Evolutionary conservation across 2,329 filamentous ascomycete species (phyloP), one percentile per base, ranked within the genome.

Genomic region (Ploettnerulaceae sp.): DNA sequence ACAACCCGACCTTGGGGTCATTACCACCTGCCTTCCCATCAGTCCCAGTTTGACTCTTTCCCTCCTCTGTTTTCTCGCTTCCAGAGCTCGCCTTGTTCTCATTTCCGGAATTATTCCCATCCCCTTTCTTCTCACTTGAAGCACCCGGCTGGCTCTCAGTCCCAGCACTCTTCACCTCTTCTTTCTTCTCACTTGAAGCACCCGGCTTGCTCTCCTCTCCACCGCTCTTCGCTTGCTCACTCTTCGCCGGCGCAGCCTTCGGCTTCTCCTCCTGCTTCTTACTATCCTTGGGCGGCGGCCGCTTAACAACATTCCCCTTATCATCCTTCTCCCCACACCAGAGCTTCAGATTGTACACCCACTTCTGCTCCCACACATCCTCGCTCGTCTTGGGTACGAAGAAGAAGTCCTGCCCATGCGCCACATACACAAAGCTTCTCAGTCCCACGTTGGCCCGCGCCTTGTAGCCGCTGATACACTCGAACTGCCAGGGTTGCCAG

Each of bases 381-480:
- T 56, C 53, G n/a, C 17, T 29, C 47, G 37, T 31, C 25, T 47
- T 34, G 0, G 49, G 46, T 11, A 40, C 43, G 8, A 56, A 52
- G 33, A 37, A 40, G 3, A 47, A 48, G 7, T 46, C 43, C 36
- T 53, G 45, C 12, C 52, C 49, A 25, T 54, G 47, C 11, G 43
- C 54, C 11, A 22, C 17, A 33, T 56, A 56, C 4, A 26, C 41
- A 7, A 56, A 40, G 5, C 29, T 47, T 8, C 54, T 40, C 8
- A 52, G 28, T 11, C 54, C 54, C 0, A 56, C 47, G n/a, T 51
- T 47, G 7, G 46, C 36, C 21, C 39, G 43, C 18, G 52, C 54
- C 11, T 47, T 31, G 15, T 54, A 52, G 1, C 42, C 48, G 3
- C 43, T 26, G 4, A 47, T 34, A 25, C 49, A 50, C 12, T 17